Conservation (phyloP, 1,284 basidiomycete species). For the Serendipita sp. region DNA sequence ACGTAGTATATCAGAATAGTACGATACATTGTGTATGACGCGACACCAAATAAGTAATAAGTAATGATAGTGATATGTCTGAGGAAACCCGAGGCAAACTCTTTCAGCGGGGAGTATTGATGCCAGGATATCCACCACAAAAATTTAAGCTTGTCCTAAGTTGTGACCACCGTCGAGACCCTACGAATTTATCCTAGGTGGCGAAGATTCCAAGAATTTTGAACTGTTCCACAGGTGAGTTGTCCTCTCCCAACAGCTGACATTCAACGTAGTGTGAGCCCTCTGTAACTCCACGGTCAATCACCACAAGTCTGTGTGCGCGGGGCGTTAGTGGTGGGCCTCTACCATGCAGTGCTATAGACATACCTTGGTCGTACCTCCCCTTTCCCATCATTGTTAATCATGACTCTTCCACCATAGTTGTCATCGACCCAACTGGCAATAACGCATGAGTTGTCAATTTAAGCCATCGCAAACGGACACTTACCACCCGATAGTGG, state of each 20-base stretch:
- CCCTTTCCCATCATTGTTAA: constrained; percentile 48
- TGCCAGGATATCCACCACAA: too few relatives aligned
- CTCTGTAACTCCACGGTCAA: constrained; percentile 60
- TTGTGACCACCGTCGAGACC: too few relatives aligned
- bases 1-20: too few relatives aligned
- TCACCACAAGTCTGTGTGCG: constrained; percentile 46
- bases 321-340: constrained; percentile 8
- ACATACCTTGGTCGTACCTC: constrained; percentile 11
- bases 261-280: constrained; percentile 84
- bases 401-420: constrained; percentile 39
- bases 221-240: constrained; percentile 56
- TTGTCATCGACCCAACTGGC: constrained; percentile 80
- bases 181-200: constrained; percentile 27
- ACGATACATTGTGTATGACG: too few relatives aligned
- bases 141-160: too few relatives aligned
- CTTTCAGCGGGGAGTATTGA: too few relatives aligned
- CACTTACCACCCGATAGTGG: background rate
- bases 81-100: too few relatives aligned
- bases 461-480: background rate
- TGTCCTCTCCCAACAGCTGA: constrained; percentile 65
- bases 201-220: constrained; percentile 75
- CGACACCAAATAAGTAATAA: too few relatives aligned
- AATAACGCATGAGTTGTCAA: constrained; percentile 41
- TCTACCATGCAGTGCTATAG: background rate
- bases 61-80: too few relatives aligned